Base-by-base conservation (phyloP, 306 rosid species). In the Glycine latifolia region DNA sequence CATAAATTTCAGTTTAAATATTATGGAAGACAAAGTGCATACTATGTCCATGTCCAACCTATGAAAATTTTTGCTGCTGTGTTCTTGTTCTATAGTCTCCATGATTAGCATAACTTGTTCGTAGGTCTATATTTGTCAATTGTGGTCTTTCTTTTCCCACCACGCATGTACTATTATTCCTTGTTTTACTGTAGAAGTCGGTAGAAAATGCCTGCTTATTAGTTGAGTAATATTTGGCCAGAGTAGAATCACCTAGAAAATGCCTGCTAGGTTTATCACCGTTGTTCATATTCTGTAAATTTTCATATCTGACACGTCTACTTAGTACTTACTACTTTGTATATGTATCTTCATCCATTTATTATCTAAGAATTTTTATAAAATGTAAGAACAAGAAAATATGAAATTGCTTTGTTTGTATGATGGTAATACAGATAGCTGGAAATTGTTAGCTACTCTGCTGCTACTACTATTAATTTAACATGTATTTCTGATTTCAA, bases 291-390 rank as follows among this genome's bases (percentile, higher is more conserved):
- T 69, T 58, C 60, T 10, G 8, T 79, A 14, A 26, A 69, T n/a
- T 58, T 17, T 56, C 54, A 7, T 54, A 67, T 26, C 9, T 67
- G 10, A 53, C 26, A 37, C 59, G 20, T 47, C 69, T 56, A 67
- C 53, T 65, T 65, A n/a, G 14, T 78, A 39, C 47, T 65, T 65
- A n/a, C 26, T 78, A 39, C 47, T 53, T 78, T 17, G 13, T 67
- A 60, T 39, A 67, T 54, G 10, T 8, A 2, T 41, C 66, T 37
- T 35, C 44, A 16, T 53, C 14, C 11, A 50, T 53, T 52, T 49
- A 10, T 16, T 6, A 13, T 52, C 59, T 33, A 66, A 37, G 54
- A 41, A 7, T 54, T 53, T 39, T 54, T 2, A 15, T 50, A 79
- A 68, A 55, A 68, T n/a, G 39, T 69, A 33, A 26, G 10, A 44